Conservation (phyloP, 805 yeast genomes). For the Wickerhamiella lipophila region DNA sequence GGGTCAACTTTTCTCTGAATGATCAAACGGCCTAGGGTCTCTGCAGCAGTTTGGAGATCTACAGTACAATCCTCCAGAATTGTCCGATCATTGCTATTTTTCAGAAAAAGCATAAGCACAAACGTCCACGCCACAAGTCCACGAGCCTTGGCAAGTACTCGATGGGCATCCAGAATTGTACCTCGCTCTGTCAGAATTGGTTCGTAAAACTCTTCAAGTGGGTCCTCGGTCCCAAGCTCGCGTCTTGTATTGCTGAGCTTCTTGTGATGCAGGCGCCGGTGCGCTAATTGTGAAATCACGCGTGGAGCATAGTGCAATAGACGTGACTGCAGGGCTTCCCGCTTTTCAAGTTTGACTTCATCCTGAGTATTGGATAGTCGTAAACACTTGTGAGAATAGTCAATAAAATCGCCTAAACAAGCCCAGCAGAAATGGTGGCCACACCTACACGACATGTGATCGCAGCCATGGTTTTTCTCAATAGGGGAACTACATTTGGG, state of each 20-base stretch:
- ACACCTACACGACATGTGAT: slow-evolving; percentile 88
- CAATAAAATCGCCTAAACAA: slow-evolving; percentile 61
- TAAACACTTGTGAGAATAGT: slow-evolving; percentile 12
- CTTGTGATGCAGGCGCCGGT: not conserved
- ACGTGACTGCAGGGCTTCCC: not conserved
- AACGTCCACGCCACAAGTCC: slow-evolving; percentile 82
- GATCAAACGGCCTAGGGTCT: slow-evolving; percentile 28
- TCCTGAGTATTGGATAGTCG: not conserved
- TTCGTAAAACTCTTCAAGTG: slow-evolving; percentile 4
- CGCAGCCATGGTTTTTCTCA: slow-evolving; percentile 93
- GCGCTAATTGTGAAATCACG: not conserved
- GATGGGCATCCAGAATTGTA: slow-evolving; percentile 27
- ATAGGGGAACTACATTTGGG: slow-evolving; percentile 69
- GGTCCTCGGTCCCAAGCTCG: not conserved
- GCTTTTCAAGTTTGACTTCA: not conserved
- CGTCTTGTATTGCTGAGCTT: not conserved
- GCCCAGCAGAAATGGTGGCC: slow-evolving; percentile 83
- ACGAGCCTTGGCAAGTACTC: slow-evolving; percentile 52
- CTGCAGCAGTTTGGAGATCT: slow-evolving; percentile 51
- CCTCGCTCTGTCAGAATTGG: not conserved
- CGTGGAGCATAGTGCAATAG: slow-evolving; percentile 14
- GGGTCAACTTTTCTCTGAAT: not conserved
- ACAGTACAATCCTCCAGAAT: slow-evolving; percentile 64
- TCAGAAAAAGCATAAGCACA: slow-evolving; percentile 60
- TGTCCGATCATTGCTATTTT: slow-evolving; percentile 36